phyloP scores from a whole-genome alignment of 2,329 filamentous ascomycete genomes.

The Zymoseptoria pseudotritici region DNA sequence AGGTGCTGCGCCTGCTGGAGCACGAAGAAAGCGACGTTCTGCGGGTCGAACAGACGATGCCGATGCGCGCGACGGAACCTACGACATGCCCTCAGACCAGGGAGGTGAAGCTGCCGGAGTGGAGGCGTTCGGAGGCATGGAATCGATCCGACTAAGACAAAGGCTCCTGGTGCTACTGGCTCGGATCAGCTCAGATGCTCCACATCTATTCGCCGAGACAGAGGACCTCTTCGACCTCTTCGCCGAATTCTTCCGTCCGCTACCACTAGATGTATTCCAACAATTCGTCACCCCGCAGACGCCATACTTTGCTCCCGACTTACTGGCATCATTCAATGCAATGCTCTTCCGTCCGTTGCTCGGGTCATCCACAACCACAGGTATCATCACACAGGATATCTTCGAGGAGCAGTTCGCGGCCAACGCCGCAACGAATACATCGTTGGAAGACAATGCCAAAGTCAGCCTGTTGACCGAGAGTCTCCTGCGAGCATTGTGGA shows the following conservation, averaged over 20 bases:
- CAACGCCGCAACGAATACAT: slow-evolving; percentile 55
- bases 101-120: neutral
- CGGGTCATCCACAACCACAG: slow-evolving; percentile 34
- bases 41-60: neutral
- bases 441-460: slow-evolving; percentile 62
- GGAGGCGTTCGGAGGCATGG: slow-evolving; percentile 32
- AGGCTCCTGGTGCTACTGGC: slow-evolving; percentile 52
- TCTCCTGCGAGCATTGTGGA: slow-evolving; percentile 49
- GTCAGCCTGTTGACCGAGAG: slow-evolving; percentile 62
- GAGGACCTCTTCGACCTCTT: slow-evolving; percentile 54
- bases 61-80: slow-evolving; percentile 1
- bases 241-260: slow-evolving; percentile 49
- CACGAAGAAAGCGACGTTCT: slow-evolving; percentile 4
- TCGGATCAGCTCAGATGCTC: slow-evolving; percentile 25
- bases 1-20: neutral
- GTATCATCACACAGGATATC: slow-evolving; percentile 41
- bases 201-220: slow-evolving; percentile 41
- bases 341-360: slow-evolving; percentile 46
- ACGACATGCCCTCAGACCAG: neutral
- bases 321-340: slow-evolving; percentile 47
- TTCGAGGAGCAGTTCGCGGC: slow-evolving; percentile 58
- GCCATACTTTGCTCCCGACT: slow-evolving; percentile 27
- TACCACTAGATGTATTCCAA: slow-evolving; percentile 52
- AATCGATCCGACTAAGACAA: slow-evolving; percentile 55
- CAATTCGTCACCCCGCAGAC: slow-evolving; percentile 45